These are phyloP conservation scores for Sutorius eximius DNA, from an alignment of 1,284 basidiomycete species.

Conservation along the genomic window DNA sequence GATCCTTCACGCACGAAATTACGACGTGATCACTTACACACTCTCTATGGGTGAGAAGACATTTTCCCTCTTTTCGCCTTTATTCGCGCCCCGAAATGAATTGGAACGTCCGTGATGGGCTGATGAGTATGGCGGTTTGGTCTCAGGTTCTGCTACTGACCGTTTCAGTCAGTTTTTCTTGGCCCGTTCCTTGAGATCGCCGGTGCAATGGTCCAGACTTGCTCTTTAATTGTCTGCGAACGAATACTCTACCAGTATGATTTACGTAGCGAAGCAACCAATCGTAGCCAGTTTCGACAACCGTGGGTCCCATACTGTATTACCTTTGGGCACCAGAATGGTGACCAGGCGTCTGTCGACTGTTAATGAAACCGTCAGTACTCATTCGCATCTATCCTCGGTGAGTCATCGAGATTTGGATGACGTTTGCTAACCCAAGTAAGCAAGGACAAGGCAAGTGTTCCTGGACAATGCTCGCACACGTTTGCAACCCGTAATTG, in stretches of 20 bases:
- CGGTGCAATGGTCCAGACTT: background rate
- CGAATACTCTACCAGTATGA: background rate
- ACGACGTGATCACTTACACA: constrained; percentile 11
- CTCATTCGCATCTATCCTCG: constrained; percentile 9
- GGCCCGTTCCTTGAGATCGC: background rate
- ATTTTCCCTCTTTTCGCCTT: constrained; percentile 2
- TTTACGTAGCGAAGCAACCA: constrained; percentile 10
- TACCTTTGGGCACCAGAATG: background rate
- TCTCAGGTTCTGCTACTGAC: constrained; percentile 1
- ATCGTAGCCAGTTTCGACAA: background rate
- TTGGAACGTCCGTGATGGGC: background rate
- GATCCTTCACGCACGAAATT: constrained; percentile 15
- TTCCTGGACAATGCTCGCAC: constrained; percentile 9
- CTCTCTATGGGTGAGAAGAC: constrained; percentile 16
- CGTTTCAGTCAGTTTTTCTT: background rate
- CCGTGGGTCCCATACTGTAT: constrained; percentile 13
- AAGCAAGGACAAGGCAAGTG: background rate
- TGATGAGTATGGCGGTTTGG: constrained; percentile 5
- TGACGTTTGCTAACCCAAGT: constrained; percentile 12
- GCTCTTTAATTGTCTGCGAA: background rate
- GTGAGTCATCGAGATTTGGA: constrained; percentile 20
- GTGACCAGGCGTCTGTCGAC: constrained; percentile 1
- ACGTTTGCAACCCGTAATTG: constrained; percentile 18
- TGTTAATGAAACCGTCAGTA: constrained; percentile 7
- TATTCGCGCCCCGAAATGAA: constrained; percentile 12